These are phyloP conservation scores for Pseudopyricularia cyperi DNA, from an alignment of 2,329 filamentous ascomycete species.

Conservation along the genomic window DNA sequence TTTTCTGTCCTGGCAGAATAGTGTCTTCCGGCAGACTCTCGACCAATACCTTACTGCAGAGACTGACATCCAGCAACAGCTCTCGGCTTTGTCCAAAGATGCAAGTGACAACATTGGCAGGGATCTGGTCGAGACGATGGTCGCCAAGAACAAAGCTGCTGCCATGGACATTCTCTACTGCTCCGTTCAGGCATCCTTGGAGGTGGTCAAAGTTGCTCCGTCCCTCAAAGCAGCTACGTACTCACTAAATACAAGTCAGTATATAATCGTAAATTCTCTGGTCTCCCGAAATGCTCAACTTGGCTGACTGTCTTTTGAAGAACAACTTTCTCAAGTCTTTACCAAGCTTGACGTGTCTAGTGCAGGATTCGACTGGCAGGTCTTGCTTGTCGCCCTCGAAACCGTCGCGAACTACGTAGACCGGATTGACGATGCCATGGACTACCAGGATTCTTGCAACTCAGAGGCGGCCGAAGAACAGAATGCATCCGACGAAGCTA, in stretches of 20 bases:
- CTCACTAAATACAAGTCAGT: conserved; percentile 28
- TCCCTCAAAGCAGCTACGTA: conserved; percentile 34
- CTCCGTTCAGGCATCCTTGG: conserved; percentile 33
- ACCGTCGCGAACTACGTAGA: conserved; percentile 33
- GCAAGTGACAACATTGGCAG: conserved; percentile 26
- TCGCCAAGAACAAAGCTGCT: conserved; percentile 37
- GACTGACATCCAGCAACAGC: conserved; percentile 41
- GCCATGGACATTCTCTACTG: conserved; percentile 38
- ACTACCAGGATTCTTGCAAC: conserved; percentile 25
- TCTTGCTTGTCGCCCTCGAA: conserved; percentile 29
- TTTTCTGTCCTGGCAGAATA: conserved; percentile 43
- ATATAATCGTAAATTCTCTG: conserved; percentile 9
- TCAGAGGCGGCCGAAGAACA: conserved; percentile 11
- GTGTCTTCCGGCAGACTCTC: conserved; percentile 42
- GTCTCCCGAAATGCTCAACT: conserved; percentile 12
- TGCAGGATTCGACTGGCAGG: conserved; percentile 32
- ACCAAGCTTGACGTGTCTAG: conserved; percentile 29
- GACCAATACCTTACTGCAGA: conserved; percentile 44
- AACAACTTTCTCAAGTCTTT: conserved; percentile 38
- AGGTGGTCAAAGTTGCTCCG: conserved; percentile 33
- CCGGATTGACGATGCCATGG: conserved; percentile 25
- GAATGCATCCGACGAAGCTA: conserved; percentile 32
- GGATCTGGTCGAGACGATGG: conserved; percentile 33
- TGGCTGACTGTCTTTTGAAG: not conserved
- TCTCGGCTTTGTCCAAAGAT: conserved; percentile 33